Percentiles rank a stretch among this genome's conserved stretches.
Evolutionary conservation across 202 grass and related monocot genomes (phyloP).

Genomic region (Panicum hallii): DNA sequence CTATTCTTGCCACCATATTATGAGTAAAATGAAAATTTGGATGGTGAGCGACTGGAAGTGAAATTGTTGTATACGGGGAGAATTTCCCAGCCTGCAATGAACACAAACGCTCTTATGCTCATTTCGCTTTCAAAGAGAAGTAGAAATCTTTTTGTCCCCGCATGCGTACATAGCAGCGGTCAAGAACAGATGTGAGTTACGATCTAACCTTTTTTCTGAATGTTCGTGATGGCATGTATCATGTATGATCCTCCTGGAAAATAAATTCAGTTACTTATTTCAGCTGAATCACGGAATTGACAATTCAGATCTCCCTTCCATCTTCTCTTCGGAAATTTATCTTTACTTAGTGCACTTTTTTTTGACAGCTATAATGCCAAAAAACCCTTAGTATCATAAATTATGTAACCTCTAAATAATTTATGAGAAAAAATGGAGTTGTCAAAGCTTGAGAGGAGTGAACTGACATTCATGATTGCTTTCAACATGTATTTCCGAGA

Average conservation of each 20-base stretch:
- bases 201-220: not conserved
- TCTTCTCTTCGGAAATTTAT: not conserved
- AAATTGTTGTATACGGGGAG: conserved; percentile 42
- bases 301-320: not conserved
- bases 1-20: conserved; percentile 24
- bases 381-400: not conserved
- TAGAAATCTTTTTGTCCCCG: conserved; percentile 7
- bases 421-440: not conserved
- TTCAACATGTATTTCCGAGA: not conserved
- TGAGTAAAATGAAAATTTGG: not conserved
- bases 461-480: not conserved
- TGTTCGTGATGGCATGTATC: not conserved
- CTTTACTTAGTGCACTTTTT: not conserved
- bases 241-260: conserved; percentile 1
- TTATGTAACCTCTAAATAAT: not conserved
- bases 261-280: conserved; percentile 13
- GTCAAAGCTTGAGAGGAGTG: not conserved
- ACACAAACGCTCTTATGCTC: not conserved
- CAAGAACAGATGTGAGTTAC: not conserved
- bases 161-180: not conserved
- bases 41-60: conserved; percentile 29
- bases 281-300: not conserved
- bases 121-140: not conserved
- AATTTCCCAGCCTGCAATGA: conserved; percentile 37
- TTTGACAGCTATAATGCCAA: not conserved